Evolutionary conservation across 1,284 basidiomycete species (phyloP).

Genomic region (Cryptococcus amylolentus): DNA sequence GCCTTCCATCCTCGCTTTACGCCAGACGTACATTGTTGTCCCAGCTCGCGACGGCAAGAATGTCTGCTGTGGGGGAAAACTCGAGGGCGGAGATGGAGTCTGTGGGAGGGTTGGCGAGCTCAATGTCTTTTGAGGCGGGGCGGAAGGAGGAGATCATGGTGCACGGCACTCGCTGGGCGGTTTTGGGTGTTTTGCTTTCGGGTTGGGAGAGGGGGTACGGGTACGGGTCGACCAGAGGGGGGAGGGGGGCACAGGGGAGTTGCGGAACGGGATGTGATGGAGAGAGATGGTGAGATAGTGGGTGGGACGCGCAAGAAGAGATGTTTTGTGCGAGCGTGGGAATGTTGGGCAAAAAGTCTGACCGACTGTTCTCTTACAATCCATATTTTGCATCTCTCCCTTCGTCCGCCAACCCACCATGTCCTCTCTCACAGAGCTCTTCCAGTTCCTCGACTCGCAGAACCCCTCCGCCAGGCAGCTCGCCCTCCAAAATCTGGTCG

Average conservation of each 20-base stretch:
- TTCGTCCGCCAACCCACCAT: constrained; percentile 20
- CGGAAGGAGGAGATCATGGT: constrained; percentile 24
- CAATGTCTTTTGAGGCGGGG: constrained; percentile 59
- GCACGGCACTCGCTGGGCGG: not conserved
- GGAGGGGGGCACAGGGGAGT: not conserved
- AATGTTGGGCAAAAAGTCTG: constrained; percentile 3
- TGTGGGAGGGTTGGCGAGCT: constrained; percentile 66
- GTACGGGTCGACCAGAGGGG: not conserved
- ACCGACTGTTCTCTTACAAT: not conserved
- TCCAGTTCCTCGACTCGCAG: constrained; percentile 78
- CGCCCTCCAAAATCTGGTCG: constrained; percentile 76
- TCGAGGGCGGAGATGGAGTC: constrained; percentile 70
- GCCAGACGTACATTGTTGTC: constrained; percentile 64
- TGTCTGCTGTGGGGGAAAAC: constrained; percentile 64
- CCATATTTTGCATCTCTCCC: not conserved
- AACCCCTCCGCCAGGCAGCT: constrained; percentile 85
- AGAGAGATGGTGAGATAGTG: no score
- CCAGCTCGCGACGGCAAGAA: constrained; percentile 72
- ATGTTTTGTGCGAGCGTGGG: not conserved
- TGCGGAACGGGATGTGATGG: no score
- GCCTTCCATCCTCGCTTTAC: not conserved
- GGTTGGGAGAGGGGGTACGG: not conserved
- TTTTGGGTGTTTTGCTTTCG: no score
- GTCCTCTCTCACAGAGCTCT: constrained; percentile 59
- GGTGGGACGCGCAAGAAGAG: not conserved